Base-by-base conservation (phyloP, 164 flowering plant genomes). In the Vitis rupestris region DNA sequence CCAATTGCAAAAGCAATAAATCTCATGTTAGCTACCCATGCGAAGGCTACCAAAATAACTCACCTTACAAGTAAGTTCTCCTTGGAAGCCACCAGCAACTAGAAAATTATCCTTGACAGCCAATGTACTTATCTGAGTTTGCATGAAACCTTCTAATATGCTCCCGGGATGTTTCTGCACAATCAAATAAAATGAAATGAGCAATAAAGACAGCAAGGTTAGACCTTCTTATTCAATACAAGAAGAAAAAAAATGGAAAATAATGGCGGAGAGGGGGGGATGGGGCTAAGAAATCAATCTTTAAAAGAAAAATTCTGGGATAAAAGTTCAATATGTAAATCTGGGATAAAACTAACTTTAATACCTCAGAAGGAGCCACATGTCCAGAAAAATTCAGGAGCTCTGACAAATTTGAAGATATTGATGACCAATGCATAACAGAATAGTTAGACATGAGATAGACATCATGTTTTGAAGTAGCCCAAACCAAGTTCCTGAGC, bases 11-110 rank as follows among this genome's bases (percentile, higher is more conserved):
- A 27, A 68, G 12, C 48, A 3, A 69, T 27, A 61, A 50, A 2
- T 53, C 1, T 8, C 53, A 44, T 37, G 49, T 29, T 23, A 23
- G 27, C 2, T 23, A 23, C 27, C 27, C 27, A 23, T 23, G 44
- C 0, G 7, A 37, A 37, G 44, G 44, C 12, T 10, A 47, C 51
- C 53, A 57, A 62, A 69, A 10, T 52, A 67, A 47, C 70, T 64
- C 57, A 90, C 97, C 90, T 90, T 90, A 70, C 97, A 90, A 63
- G 80, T 75, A 71, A 91, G 79, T 74, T 91, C 97, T 73, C 97
- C 97, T 69, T 89, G 92, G 66, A 91, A 91, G n/a, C 97, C 97
- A n/a, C 97, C 97, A 17, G 92, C 92, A 27, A 91, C 88, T 51
- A 91, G 69, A 56, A 86, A 75, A 57, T 83, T 81, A 52, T 87